phyloP scores from a whole-genome alignment of 805 yeast species.

The Metschnikowia reukaufii region DNA sequence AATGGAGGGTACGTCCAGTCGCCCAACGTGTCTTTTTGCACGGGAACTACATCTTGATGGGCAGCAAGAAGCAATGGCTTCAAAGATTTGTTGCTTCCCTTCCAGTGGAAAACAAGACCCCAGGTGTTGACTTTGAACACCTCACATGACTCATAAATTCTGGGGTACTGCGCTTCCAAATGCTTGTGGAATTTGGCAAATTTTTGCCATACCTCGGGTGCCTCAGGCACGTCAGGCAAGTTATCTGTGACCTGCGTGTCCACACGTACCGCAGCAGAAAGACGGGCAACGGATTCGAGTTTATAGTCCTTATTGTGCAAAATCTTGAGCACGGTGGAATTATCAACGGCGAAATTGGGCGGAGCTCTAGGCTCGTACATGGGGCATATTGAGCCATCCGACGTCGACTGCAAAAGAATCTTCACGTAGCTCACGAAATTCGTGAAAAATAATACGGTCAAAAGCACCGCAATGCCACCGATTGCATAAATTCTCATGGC shows the following conservation, averaged over 20 bases:
- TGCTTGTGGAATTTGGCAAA: slow-evolving; percentile 21
- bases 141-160: slow-evolving; percentile 10
- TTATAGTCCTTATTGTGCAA: slow-evolving; percentile 34
- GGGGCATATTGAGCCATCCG: slow-evolving; percentile 12
- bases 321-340: slow-evolving; percentile 33
- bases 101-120: slow-evolving; percentile 19
- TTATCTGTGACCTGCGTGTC: slow-evolving; percentile 65
- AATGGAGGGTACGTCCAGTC: slow-evolving; percentile 20
- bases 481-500: slow-evolving; percentile 1
- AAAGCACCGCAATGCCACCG: not conserved
- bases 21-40: slow-evolving; percentile 17
- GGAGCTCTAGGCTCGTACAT: slow-evolving; percentile 17
- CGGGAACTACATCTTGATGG: slow-evolving; percentile 21
- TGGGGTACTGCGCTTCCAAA: slow-evolving; percentile 16
- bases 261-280: slow-evolving; percentile 60
- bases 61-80: slow-evolving; percentile 21
- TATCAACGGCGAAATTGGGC: slow-evolving; percentile 26
- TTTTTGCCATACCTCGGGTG: slow-evolving; percentile 49
- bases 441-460: slow-evolving; percentile 11
- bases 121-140: slow-evolving; percentile 17
- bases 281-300: slow-evolving; percentile 39
- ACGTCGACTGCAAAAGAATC: slow-evolving; percentile 13
- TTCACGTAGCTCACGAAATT: slow-evolving; percentile 12
- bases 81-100: slow-evolving; percentile 15
- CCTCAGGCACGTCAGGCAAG: slow-evolving; percentile 45